phyloP scores from a whole-genome alignment of 208 protist genomes.

The Leishmania arabica region DNA sequence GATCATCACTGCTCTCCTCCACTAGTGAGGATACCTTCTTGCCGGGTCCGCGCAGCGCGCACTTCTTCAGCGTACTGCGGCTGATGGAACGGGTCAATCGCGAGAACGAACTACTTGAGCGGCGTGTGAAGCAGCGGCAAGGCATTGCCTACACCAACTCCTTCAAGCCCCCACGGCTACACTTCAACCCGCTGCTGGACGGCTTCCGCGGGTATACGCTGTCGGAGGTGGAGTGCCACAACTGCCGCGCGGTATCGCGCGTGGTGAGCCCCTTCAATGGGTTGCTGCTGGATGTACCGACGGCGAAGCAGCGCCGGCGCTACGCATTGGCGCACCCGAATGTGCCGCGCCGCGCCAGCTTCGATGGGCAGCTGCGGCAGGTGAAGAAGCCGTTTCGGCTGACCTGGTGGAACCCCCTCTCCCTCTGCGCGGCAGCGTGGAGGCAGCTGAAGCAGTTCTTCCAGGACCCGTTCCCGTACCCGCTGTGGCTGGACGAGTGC shows the following conservation, averaged over 20 bases:
- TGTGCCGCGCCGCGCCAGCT: slow-evolving; percentile 30
- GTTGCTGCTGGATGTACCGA: slow-evolving; percentile 78
- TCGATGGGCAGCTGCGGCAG: slow-evolving; percentile 32
- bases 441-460: slow-evolving; percentile 34
- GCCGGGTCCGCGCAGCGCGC: slow-evolving; percentile 33
- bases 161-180: slow-evolving; percentile 54
- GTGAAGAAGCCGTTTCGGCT: slow-evolving; percentile 25
- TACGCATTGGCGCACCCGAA: slow-evolving; percentile 61
- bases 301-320: slow-evolving; percentile 43
- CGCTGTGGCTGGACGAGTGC: slow-evolving; percentile 86
- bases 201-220: slow-evolving; percentile 79
- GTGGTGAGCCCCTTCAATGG: slow-evolving; percentile 74
- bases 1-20: neutral
- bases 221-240: slow-evolving; percentile 72
- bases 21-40: neutral
- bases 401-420: slow-evolving; percentile 71
- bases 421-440: slow-evolving; percentile 31
- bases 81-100: slow-evolving; percentile 75
- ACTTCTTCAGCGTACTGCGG: slow-evolving; percentile 36
- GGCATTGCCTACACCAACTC: slow-evolving; percentile 32
- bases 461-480: slow-evolving; percentile 32
- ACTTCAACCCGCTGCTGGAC: slow-evolving; percentile 74
- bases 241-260: slow-evolving; percentile 61
- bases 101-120: slow-evolving; percentile 69
- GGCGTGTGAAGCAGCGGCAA: slow-evolving; percentile 36